phyloP scores from a whole-genome alignment of 345 rosid species.

The Arabidopsis thaliana region DNA sequence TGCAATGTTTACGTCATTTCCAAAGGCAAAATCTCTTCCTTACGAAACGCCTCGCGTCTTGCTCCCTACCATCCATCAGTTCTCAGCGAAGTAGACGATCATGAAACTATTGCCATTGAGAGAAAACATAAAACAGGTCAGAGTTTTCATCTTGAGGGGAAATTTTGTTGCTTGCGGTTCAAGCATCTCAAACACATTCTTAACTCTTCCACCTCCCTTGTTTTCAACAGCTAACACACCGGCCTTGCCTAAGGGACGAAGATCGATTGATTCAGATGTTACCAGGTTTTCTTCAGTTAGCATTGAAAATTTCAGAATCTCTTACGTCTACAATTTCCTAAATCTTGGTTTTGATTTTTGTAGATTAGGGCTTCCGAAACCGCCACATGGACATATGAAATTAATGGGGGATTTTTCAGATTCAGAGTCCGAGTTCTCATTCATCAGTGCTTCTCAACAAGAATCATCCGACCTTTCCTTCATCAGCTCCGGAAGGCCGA shows the following conservation, averaged over 20 bases:
- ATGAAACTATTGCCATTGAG: constrained; percentile 34
- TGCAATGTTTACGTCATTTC: constrained; percentile 83
- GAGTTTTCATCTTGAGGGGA: constrained; percentile 21
- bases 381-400: constrained; percentile 48
- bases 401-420: constrained; percentile 57
- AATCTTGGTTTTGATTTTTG: constrained; percentile 25
- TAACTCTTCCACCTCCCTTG: not conserved
- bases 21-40: constrained; percentile 74
- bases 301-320: not conserved
- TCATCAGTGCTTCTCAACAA: constrained; percentile 44
- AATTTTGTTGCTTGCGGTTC: not conserved
- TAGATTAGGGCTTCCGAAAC: constrained; percentile 60
- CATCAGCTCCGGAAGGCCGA: constrained; percentile 78
- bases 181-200: constrained; percentile 26
- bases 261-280: constrained; percentile 49
- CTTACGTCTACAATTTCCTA: not conserved
- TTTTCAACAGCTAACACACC: constrained; percentile 48
- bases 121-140: constrained; percentile 50
- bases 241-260: constrained; percentile 45
- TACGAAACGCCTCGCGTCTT: constrained; percentile 60
- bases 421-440: constrained; percentile 72
- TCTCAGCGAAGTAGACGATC: constrained; percentile 48
- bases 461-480: constrained; percentile 73
- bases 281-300: constrained; percentile 26
- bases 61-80: constrained; percentile 71